Base-by-base conservation (phyloP, 495 filamentous ascomycete species). In the Penicillium egyptiacum region DNA sequence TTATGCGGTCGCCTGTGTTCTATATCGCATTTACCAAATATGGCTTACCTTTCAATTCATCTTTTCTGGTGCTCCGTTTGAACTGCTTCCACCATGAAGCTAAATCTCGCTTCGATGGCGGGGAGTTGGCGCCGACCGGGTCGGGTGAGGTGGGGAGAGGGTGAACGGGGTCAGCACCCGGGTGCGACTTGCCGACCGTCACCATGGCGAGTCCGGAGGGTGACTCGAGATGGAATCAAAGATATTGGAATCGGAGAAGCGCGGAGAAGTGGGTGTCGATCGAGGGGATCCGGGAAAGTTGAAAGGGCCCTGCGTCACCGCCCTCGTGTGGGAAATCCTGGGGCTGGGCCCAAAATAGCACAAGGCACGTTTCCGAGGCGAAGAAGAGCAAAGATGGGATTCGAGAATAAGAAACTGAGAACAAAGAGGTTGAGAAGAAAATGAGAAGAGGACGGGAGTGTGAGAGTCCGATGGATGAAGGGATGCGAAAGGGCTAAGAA, bases 41-140 rank as follows among this genome's bases (percentile, higher is more conserved):
- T 44, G 5, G 62, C 73, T 68, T 85, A 92, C 88, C 88, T 80
- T 91, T 88, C 53, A 83, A 75, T 55, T 93, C 90, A 61, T 91
- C 88, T 67, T 86, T 86, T 67, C 86, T 87, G 14, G 81, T 75
- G 46, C 85, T 84, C 31, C 85, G 80, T 73, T 89, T 91, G 76
- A 97, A 96, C 48, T 83, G 82, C 73, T 87, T 92, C 92, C 91
- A 96, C 92, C 92, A 97, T 26, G 87, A 90, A 63, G 89, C 86
- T 54, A 96, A 77, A 64, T 95, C 90, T 65, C 88, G 83, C 72
- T 85, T 92, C 50, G 83, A 87, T 33, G 90, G 86, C 10, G 87
- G 84, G 37, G 88, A 85, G 54, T 66, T 65, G 55, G 75, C 56
- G 49, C 50, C 68, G 60, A 64, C 67, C 19, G 68, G 76, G 41